Percentiles rank a stretch among this genome's conserved stretches.
Conservation (phyloP, 306 rosid genomes). For the Sesbania bispinosa region DNA sequence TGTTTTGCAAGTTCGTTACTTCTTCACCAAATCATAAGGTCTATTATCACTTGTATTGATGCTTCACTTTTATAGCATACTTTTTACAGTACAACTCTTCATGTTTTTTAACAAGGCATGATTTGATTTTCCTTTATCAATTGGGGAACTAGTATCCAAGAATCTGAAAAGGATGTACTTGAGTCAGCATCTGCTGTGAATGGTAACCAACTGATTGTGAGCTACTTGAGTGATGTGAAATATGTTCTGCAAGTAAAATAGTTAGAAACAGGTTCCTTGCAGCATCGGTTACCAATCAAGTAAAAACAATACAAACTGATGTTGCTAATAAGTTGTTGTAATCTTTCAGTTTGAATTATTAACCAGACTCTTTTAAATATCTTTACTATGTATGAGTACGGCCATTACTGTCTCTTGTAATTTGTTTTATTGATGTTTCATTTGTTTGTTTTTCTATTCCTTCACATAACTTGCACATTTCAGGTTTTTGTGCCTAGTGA, state of each 20-base stretch:
- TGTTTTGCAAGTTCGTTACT: constrained; percentile 72
- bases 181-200: constrained; percentile 75
- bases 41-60: too few species aligned
- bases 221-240: constrained; percentile 92
- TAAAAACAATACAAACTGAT: not conserved
- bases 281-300: constrained; percentile 74
- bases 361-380: too few species aligned
- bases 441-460: not conserved
- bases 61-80: too few species aligned
- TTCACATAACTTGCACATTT: constrained; percentile 12
- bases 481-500: constrained; percentile 80
- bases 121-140: too few species aligned
- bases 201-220: constrained; percentile 69
- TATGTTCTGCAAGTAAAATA: constrained; percentile 79
- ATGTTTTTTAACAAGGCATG: too few species aligned
- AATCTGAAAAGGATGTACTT: constrained; percentile 79
- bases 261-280: constrained; percentile 75
- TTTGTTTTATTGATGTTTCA: too few species aligned
- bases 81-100: too few species aligned
- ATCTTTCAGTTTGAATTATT: not conserved
- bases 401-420: constrained; percentile 3
- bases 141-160: too few species aligned
- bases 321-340: not conserved
- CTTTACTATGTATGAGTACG: too few species aligned
- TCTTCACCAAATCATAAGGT: too few species aligned